Base-by-base conservation (phyloP, 768 basidiomycete species). In the Russula brevipes region DNA sequence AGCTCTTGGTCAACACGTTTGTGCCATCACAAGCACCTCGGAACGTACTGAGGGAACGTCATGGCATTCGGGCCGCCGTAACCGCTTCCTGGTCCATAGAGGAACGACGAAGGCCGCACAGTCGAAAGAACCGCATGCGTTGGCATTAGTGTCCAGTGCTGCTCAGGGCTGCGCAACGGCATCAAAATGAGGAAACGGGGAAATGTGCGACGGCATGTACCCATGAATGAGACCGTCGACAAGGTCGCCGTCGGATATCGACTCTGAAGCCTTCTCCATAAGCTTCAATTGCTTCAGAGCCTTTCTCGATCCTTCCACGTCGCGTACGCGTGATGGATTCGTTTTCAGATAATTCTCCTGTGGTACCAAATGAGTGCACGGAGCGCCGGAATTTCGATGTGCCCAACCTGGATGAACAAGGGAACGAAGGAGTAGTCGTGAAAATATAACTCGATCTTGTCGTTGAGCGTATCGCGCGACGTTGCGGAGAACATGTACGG, bases 401-500 rank as follows among this genome's bases (percentile, higher is more conserved):
- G 50, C 66, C 73, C n/a, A 49, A 92, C 94, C 81, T 97, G 94
- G 51, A 98, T 89, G 74, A 99, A 98, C 38, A 99, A 75, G 0
- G 97, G 97, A 53, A 98, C 83, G 68, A 98, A 94, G 1, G 89
- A 85, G 71, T 93, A 91, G 70, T 99, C 97, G 62, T 97, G 94
- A 76, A 98, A 99, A 74, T 98, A 99, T 64, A 91, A 73, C 57
- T 98, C 96, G 79, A 96, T 91, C 77, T 98, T 98, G 66, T 98
- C 93, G 36, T 82, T 85, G 2, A 98, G 78, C 0, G 91, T 86
- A 72, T 93, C 86, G 55, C 89, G 83, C 33, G 87, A 82, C 0
- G 90, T 96, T 41, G 80, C 71, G 2, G 91, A 90, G 75, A 97
- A 98, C 66, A 92, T 77, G 69, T 97, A 93, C 19, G 97, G 97